Evolutionary conservation across 371 early-diverging fungal genomes (phyloP).

Genomic region (Lichtheimia ornata): DNA sequence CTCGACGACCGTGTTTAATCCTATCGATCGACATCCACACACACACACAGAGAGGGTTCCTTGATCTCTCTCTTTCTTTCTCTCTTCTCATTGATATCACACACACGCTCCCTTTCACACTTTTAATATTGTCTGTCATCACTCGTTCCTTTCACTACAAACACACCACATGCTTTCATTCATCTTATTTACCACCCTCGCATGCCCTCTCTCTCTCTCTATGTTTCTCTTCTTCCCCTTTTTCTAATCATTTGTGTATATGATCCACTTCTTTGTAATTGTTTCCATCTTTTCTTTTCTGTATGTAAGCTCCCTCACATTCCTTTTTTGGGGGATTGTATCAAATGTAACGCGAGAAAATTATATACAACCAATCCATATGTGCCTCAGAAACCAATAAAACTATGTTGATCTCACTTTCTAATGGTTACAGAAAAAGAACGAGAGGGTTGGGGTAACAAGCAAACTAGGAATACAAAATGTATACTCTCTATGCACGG

Average conservation of each 20-base stretch:
- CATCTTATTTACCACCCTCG: not conserved
- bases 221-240: not conserved
- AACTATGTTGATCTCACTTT: conserved; percentile 1
- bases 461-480: too few species aligned
- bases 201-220: conserved; percentile 1
- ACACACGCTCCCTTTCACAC: conserved; percentile 9
- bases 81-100: not conserved
- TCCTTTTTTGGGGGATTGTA: conserved; percentile 1
- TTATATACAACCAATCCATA: not conserved
- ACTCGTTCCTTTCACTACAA: not conserved
- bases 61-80: conserved; percentile 1
- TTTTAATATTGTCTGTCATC: not conserved
- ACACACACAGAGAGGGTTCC: not conserved
- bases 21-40: too few species aligned
- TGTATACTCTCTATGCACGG: conserved; percentile 29
- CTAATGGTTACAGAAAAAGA: not conserved
- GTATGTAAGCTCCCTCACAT: conserved; percentile 3
- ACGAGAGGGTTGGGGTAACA: not conserved
- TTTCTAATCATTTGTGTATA: not conserved
- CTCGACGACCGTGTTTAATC: conserved; percentile 5
- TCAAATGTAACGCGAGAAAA: conserved; percentile 16
- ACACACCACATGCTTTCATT: not conserved
- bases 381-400: not conserved
- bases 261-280: conserved; percentile 5
- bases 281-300: not conserved